A percentile compares a stretch with the other conserved stretches of the same genome.
Evolutionary conservation across 495 filamentous ascomycete genomes (phyloP).

Genomic region (Opeltia flavorubescens): DNA sequence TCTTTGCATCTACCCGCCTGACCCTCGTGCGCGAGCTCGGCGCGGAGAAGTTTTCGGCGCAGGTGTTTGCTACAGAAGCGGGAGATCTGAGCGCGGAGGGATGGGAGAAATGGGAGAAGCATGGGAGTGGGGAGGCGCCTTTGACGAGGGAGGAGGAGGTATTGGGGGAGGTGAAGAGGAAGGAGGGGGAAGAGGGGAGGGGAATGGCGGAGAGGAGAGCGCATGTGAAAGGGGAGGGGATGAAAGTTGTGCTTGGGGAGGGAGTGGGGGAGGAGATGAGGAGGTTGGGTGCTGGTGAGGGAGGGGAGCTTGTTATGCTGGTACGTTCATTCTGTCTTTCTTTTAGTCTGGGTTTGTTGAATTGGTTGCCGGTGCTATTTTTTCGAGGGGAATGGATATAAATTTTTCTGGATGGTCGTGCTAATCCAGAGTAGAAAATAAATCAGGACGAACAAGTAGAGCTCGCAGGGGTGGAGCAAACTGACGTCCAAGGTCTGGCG

Average conservation of each 20-base stretch:
- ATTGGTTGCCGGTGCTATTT: background rate
- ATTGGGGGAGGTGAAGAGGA: slow-evolving; percentile 60
- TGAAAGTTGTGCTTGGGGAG: slow-evolving; percentile 65
- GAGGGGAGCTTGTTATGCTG: slow-evolving; percentile 61
- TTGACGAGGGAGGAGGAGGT: slow-evolving; percentile 80
- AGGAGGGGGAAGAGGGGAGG: slow-evolving; percentile 62
- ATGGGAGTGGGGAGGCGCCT: slow-evolving; percentile 39
- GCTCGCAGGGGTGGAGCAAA: slow-evolving; percentile 32
- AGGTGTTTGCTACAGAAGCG: slow-evolving; percentile 62
- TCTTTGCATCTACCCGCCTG: slow-evolving; percentile 79
- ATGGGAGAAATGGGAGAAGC: slow-evolving; percentile 54
- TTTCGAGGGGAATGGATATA: background rate
- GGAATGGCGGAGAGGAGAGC: slow-evolving; percentile 85
- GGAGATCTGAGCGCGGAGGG: slow-evolving; percentile 56
- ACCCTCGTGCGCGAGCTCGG: slow-evolving; percentile 79
- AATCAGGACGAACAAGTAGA: slow-evolving; percentile 69
- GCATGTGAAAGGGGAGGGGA: slow-evolving; percentile 57
- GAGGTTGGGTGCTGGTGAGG: slow-evolving; percentile 23
- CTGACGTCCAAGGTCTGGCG: slow-evolving; percentile 22
- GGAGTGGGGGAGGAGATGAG: slow-evolving; percentile 62
- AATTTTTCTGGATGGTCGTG: background rate
- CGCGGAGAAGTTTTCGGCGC: slow-evolving; percentile 68
- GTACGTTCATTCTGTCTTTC: slow-evolving; percentile 30
- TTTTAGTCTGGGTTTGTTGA: background rate
- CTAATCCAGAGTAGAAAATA: slow-evolving; percentile 38